phyloP scores from a whole-genome alignment of 2,329 filamentous ascomycete genomes.

The Colletotrichum destructivum region DNA sequence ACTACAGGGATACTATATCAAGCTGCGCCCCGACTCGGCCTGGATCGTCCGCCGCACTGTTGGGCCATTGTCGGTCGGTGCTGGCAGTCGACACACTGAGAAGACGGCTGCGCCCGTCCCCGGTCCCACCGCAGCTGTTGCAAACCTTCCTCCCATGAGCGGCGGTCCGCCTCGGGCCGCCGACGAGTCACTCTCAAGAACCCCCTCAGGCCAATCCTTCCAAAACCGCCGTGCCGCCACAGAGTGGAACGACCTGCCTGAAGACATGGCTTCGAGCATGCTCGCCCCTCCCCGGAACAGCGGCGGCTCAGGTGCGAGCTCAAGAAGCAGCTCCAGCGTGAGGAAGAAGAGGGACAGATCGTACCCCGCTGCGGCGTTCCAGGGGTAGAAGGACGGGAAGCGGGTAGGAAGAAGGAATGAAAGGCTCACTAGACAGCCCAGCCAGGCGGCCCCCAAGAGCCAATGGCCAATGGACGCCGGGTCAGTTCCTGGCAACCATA shows the following conservation, averaged over 20 bases:
- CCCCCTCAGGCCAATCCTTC: slow-evolving; percentile 62
- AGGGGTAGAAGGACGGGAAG: slow-evolving; percentile 50
- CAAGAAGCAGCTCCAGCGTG: slow-evolving; percentile 68
- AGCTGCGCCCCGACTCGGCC: slow-evolving; percentile 73
- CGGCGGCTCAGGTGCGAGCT: slow-evolving; percentile 61
- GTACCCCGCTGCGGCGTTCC: slow-evolving; percentile 76
- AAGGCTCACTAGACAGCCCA: neutral
- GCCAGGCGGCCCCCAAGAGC: neutral
- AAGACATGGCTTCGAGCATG: slow-evolving; percentile 64
- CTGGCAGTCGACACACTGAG: slow-evolving; percentile 20
- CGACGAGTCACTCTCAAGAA: slow-evolving; percentile 38
- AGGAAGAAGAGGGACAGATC: slow-evolving; percentile 73
- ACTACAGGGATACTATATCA: slow-evolving; percentile 74
- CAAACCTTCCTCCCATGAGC: slow-evolving; percentile 49
- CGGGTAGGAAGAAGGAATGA: neutral
- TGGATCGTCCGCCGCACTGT: slow-evolving; percentile 70
- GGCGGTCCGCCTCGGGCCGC: slow-evolving; percentile 44
- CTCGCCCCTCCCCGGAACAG: slow-evolving; percentile 48
- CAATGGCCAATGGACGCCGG: too few relatives aligned
- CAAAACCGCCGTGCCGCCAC: slow-evolving; percentile 72
- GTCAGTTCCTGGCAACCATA: neutral
- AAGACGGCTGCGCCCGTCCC: slow-evolving; percentile 34
- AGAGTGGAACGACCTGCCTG: slow-evolving; percentile 78
- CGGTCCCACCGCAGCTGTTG: slow-evolving; percentile 50
- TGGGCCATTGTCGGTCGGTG: slow-evolving; percentile 45